Conservation (phyloP, 2,329 filamentous ascomycete genomes). For the Fusarium oligoseptatum region DNA sequence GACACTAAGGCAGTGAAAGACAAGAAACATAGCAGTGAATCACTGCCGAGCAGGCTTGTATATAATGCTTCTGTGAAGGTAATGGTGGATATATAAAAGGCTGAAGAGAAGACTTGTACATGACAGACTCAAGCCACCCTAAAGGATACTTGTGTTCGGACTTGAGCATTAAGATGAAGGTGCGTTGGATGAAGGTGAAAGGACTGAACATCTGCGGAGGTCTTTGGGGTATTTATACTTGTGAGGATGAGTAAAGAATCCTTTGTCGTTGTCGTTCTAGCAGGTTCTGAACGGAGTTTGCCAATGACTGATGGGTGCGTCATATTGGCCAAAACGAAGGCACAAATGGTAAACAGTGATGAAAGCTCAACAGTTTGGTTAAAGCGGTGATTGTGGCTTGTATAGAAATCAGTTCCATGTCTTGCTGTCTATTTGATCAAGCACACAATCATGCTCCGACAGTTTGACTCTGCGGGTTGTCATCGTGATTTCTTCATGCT, state of each 20-base stretch:
- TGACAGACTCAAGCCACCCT: background rate
- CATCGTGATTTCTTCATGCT: background rate
- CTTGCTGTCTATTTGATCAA: background rate
- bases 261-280: background rate
- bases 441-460: background rate
- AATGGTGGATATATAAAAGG: background rate
- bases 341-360: background rate
- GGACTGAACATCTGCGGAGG: background rate
- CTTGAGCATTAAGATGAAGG: background rate
- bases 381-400: background rate
- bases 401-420: background rate
- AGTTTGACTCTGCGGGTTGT: background rate
- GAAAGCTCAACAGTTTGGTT: background rate
- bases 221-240: background rate
- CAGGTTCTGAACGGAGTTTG: background rate
- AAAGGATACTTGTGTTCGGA: background rate
- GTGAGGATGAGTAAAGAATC: background rate
- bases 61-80: background rate
- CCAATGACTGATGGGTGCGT: background rate
- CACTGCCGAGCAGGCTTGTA: background rate
- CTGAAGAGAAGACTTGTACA: background rate
- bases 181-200: background rate
- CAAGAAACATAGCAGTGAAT: background rate
- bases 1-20: rapidly evolving
- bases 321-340: background rate